Base-by-base conservation (phyloP, 2,329 filamentous ascomycete genomes). In the Emydomyces testavorans region DNA sequence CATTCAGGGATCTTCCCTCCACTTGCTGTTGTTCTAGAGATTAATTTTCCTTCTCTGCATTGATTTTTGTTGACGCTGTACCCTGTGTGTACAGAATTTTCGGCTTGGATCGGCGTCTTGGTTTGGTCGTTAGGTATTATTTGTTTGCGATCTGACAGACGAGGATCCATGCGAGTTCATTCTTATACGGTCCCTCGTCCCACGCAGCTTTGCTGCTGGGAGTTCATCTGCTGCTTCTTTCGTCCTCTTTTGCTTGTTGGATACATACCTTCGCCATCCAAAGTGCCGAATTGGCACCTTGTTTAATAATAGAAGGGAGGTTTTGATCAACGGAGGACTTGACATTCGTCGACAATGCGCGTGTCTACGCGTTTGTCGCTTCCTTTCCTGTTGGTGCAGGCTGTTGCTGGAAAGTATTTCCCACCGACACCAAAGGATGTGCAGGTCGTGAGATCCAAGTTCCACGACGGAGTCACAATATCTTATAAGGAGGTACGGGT, bases 401-500 rank as follows among this genome's bases (percentile, higher is more conserved):
- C 26, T 40, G 45, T 28, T 15, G 44, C 49, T 13, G 45, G 39
- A n/a, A 48, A 52, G 10, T 50, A 38, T 20, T 71, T 71, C 50
- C 69, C 69, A 29, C 65, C 68, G 6, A 57, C 57, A 1, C 68
- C 66, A 1, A 60, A 68, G 46, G 63, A 60, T n/a, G 46, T 70
- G 24, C 70, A 60, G 23, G 61, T 66, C 2, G 55, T 70, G 6
- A 53, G 69, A 18, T 72, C 69, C 2, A 67, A 67, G 46, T 43
- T 20, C 36, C 23, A 46, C 1, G 58, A 68, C 29, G 68, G 65
- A 2, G 65, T 71, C 1, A 64, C 60, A 28, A 70, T 72, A 32
- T 67, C 68, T 1, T 72, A 69, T 50, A 72, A 71, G 57, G 59
- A 71, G 59, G 70, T 71, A 52, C 31, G 56, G 38, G 20, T 32